Evolutionary conservation across 306 rosid species (phyloP), one percentile per base, ranked within the genome.

Genomic region (Delonix regia): DNA sequence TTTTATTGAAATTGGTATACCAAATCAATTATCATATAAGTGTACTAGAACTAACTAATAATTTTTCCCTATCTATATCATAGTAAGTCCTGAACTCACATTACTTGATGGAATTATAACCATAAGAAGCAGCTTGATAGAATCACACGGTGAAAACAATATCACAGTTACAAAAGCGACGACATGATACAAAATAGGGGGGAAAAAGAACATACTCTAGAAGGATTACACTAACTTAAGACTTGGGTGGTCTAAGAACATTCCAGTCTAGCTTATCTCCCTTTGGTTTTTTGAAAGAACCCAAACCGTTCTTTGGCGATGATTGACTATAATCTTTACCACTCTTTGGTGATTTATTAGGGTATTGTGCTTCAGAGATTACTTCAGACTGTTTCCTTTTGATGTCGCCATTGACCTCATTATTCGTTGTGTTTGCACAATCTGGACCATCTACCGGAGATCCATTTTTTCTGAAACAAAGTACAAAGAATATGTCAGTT

Each of bases 281-380:
- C 81, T 80, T 87, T 5, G 90, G 85, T 65, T 90, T 88, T 87
- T 74, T 89, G 86, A 76, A 90, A 22, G 82, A 83, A 24, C 86
- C 84, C 80, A 73, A 81, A 59, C 80, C 45, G 67, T 69, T 78
- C 24, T 64, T 49, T 38, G 67, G 27, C 2, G 85, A 57, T 24
- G 87, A 49, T 33, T 69, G 83, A 21, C 76, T 63, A 13, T 74
- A 59, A 25, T 42, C 85, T 77, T 75, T 78, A 71, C 63, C 82
- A 74, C 27, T 78, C 78, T 81, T 83, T 51, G 88, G 74, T 2
- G 86, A 86, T 65, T 83, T 88, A 25, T 75, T 80, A 9, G 83
- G 88, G 44, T 51, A 73, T 36, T 64, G 85, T 36, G 77, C 80
- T 42, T 86, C 89, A 60, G 84, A 27, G 16, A 55, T 81, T 27